Conservation (phyloP, 441 rosid species). For the Populus hybrid region DNA sequence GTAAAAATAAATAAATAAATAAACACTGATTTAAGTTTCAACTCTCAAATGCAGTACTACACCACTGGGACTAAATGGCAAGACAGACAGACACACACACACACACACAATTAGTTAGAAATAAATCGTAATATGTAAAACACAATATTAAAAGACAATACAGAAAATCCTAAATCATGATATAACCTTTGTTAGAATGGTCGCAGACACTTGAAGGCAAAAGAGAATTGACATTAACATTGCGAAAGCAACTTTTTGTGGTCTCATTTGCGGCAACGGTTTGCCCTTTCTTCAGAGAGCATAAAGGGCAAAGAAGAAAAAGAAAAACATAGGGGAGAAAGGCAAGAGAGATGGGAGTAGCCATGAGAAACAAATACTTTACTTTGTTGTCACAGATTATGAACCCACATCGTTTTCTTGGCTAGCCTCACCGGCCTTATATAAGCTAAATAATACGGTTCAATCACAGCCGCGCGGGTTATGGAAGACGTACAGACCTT, state of each 20-base stretch:
- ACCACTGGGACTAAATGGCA: too few species aligned
- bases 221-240: background rate
- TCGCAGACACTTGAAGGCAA: slow-evolving; percentile 7
- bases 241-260: background rate
- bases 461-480: background rate
- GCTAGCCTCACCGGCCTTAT: background rate
- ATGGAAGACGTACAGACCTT: background rate
- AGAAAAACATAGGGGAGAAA: background rate
- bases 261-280: background rate
- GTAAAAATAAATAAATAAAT: too few species aligned
- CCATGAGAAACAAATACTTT: background rate
- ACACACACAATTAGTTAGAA: background rate
- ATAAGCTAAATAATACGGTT: background rate
- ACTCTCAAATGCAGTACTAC: too few species aligned
- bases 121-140: background rate
- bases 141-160: too few species aligned
- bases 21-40: too few species aligned
- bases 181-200: slow-evolving; percentile 9
- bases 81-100: too few species aligned
- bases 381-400: background rate
- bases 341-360: background rate
- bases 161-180: background rate
- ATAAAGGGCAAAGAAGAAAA: background rate
- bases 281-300: background rate
- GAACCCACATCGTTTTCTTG: background rate